Evolutionary conservation across 306 rosid genomes (phyloP), one percentile per base, ranked within the genome.

Genomic region (Vigna angularis): DNA sequence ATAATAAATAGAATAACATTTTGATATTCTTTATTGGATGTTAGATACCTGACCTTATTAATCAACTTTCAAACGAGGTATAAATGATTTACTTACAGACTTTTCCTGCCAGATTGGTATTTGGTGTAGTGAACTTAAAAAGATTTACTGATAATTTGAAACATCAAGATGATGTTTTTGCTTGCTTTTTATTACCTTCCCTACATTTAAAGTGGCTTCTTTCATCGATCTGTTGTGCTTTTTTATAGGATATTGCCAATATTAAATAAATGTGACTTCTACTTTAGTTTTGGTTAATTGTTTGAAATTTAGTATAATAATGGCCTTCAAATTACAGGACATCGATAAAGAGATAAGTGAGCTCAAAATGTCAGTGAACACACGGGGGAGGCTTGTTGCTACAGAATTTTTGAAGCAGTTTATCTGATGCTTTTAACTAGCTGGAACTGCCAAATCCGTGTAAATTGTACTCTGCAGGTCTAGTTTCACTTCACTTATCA

Each of bases 361-460:
- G 74, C 94, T 95, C 52, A 95, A 95, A 86, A 89, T 93, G 98
- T 95, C 98, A 1, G 93, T 91, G 79, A 95, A 95, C 86, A 95
- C 99, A 6, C 72, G 99, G 26, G 99, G 99, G 73, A 92, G 99
- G 90, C 96, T 95, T 48, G 99, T 92, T 32, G 99, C 99, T 36
- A 87, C 99, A 2, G 99, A 92, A 87, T 95, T 95, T 83, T 79
- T 95, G 88, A 95, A 91, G 92, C 99, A 95, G 79, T 93, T 93
- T 84, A 75, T 89, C 48, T 95, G 92, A 89, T 59, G 56, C 50
- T 66, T 80, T 49, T 74, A 40, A n/a, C 28, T 47, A 45, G 69
- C 16, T 68, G 26, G 52, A 77, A 66, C 28, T 68, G 18, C 32
- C 63, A 77, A 63, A 66, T 83, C 69, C 66, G 36, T 77, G 85